Evolutionary conservation across 2,329 filamentous ascomycete genomes (phyloP).

Genomic region (Apiospora phragmitis): DNA sequence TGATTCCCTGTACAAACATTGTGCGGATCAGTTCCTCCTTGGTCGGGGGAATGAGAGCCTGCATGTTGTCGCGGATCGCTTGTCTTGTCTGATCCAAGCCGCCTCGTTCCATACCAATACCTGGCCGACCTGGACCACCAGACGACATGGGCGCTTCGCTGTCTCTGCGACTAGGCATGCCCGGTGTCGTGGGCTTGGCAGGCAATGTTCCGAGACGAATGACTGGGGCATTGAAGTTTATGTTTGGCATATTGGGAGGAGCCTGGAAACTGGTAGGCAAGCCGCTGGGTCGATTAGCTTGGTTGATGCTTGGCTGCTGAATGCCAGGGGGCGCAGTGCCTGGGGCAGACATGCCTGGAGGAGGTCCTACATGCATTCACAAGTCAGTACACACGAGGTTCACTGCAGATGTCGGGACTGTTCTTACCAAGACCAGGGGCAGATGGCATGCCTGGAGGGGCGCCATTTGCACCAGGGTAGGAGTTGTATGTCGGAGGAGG

Average conservation of each 20-base stretch:
- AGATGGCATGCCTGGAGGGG: slow-evolving; percentile 69
- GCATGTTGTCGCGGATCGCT: slow-evolving; percentile 66
- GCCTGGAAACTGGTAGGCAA: slow-evolving; percentile 85
- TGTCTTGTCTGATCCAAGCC: slow-evolving; percentile 67
- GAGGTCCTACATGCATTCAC: slow-evolving; percentile 59
- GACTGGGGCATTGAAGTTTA: slow-evolving; percentile 96
- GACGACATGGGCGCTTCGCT: slow-evolving; percentile 40
- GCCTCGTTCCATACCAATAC: slow-evolving; percentile 60
- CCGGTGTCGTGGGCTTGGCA: slow-evolving; percentile 55
- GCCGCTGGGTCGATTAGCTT: slow-evolving; percentile 77
- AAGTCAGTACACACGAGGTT: slow-evolving; percentile 4
- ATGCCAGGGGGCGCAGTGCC: slow-evolving; percentile 79
- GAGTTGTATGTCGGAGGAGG: slow-evolving; percentile 71
- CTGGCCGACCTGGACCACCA: slow-evolving; percentile 41
- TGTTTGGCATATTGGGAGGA: slow-evolving; percentile 89
- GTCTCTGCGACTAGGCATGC: slow-evolving; percentile 46
- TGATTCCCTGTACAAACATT: slow-evolving; percentile 85
- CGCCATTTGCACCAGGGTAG: slow-evolving; percentile 60
- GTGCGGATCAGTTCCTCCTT: slow-evolving; percentile 90
- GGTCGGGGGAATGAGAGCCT: slow-evolving; percentile 77
- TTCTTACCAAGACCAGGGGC: slow-evolving; percentile 79
- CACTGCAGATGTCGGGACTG: background rate
- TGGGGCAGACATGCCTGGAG: slow-evolving; percentile 80
- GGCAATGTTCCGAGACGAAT: slow-evolving; percentile 86
- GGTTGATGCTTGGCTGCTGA: slow-evolving; percentile 70